Conservation (phyloP, 371 early-diverging fungal genomes). For the Mortierella sp. region DNA sequence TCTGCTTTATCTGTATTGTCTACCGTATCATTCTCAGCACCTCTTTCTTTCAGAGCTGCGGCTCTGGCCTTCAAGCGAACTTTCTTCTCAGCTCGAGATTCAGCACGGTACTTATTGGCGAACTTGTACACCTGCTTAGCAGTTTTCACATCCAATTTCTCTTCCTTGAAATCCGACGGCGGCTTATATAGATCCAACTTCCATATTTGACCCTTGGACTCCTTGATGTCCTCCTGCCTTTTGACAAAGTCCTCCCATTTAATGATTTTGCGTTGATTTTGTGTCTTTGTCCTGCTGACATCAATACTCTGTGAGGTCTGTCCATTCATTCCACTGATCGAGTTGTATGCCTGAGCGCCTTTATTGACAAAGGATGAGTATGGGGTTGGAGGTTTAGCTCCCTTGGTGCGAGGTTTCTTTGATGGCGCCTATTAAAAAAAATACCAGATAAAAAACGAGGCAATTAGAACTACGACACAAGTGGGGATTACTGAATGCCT, state of each 20-base stretch:
- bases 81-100: not conserved
- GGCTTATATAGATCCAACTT: not conserved
- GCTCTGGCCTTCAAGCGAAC: not conserved
- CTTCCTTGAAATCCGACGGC: not conserved
- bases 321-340: not conserved
- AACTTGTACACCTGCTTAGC: not conserved
- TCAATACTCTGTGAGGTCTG: not conserved
- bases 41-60: too few relatives aligned
- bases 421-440: not conserved
- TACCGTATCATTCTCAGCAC: not conserved
- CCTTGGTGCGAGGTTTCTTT: not conserved
- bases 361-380: not conserved
- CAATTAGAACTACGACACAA: too few relatives aligned
- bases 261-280: not conserved
- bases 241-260: not conserved
- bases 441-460: not conserved
- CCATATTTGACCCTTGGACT: not conserved
- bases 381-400: not conserved
- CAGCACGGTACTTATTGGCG: slow-evolving; percentile 1
- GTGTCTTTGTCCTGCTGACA: not conserved
- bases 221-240: not conserved
- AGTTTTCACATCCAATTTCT: not conserved
- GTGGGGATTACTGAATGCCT: too few relatives aligned
- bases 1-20: not conserved
- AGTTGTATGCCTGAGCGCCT: not conserved